Percentiles rank a stretch among this genome's conserved stretches.
Evolutionary conservation across 345 rosid genomes (phyloP).

Genomic region (Tarenaya hassleriana): DNA sequence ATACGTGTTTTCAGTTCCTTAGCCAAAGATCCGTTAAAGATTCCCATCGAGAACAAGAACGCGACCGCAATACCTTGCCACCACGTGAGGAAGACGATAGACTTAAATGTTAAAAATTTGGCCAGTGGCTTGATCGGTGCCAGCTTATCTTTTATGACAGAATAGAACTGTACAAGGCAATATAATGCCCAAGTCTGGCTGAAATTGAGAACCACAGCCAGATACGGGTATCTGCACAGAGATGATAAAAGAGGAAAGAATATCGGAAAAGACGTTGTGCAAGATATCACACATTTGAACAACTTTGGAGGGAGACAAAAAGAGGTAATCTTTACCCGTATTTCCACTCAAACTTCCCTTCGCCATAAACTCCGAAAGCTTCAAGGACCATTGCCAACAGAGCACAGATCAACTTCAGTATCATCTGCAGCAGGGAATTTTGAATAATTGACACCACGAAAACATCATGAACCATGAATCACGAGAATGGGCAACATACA

Average conservation of each 20-base stretch:
- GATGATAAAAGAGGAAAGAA: conserved; percentile 12
- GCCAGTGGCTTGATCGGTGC: conserved; percentile 92
- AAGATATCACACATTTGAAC: background rate
- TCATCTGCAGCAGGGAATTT: conserved; percentile 55
- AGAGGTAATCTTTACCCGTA: conserved; percentile 59
- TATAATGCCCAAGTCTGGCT: conserved; percentile 97
- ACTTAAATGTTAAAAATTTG: conserved; percentile 89
- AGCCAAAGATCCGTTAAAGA: conserved; percentile 75
- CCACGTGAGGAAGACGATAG: conserved; percentile 97
- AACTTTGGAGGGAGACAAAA: background rate
- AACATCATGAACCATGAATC: background rate
- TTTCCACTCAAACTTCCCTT: conserved; percentile 94
- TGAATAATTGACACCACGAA: conserved; percentile 12
- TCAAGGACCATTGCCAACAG: conserved; percentile 86
- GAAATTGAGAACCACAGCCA: conserved; percentile 93
- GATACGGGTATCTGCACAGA: conserved; percentile 79
- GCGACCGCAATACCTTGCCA: conserved; percentile 98
- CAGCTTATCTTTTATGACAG: conserved; percentile 76
- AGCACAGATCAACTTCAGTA: conserved; percentile 89
- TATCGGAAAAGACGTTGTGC: conserved; percentile 1
- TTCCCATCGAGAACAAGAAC: conserved; percentile 86
- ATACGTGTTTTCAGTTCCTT: conserved; percentile 84
- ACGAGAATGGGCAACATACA: conserved; percentile 43
- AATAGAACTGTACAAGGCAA: conserved; percentile 94
- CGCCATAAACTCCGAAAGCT: conserved; percentile 93